Conservation (phyloP, 164 flowering plant genomes). For the Kingdonia uniflora region DNA sequence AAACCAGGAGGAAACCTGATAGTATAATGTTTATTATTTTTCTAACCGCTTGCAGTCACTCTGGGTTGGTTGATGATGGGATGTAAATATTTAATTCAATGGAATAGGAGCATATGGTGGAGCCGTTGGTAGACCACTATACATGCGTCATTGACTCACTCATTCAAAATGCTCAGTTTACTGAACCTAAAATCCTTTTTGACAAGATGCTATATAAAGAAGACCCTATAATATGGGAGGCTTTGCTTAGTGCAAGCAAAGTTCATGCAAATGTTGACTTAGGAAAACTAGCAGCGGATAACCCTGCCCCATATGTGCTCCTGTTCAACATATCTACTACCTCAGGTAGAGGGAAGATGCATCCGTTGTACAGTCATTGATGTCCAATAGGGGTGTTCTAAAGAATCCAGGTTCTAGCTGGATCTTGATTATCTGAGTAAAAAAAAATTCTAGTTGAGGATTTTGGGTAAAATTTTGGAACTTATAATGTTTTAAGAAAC, state of each 20-base stretch:
- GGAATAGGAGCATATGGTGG: slow-evolving; percentile 36
- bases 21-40: slow-evolving; percentile 54
- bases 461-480: no score
- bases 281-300: slow-evolving; percentile 66
- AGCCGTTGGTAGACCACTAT: slow-evolving; percentile 60
- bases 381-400: slow-evolving; percentile 33
- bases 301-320: slow-evolving; percentile 61
- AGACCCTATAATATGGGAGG: slow-evolving; percentile 76
- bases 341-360: slow-evolving; percentile 69
- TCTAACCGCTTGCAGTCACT: slow-evolving; percentile 78
- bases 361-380: slow-evolving; percentile 39
- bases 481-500: no score
- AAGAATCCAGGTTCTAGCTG: slow-evolving; percentile 70
- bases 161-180: slow-evolving; percentile 61
- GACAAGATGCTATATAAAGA: slow-evolving; percentile 48
- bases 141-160: slow-evolving; percentile 59
- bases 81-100: slow-evolving; percentile 54
- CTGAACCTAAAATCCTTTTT: slow-evolving; percentile 54
- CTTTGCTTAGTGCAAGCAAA: slow-evolving; percentile 72
- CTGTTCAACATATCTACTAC: slow-evolving; percentile 62
- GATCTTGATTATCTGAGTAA: no score
- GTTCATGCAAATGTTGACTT: slow-evolving; percentile 54
- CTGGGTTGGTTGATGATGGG: slow-evolving; percentile 61
- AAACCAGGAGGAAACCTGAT: slow-evolving; percentile 47
- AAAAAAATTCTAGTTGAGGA: no score